A percentile compares a stretch with the other conserved stretches of the same genome.
phyloP scores from a whole-genome alignment of 768 basidiomycete genomes.

The Boletus vinaceobasis region DNA sequence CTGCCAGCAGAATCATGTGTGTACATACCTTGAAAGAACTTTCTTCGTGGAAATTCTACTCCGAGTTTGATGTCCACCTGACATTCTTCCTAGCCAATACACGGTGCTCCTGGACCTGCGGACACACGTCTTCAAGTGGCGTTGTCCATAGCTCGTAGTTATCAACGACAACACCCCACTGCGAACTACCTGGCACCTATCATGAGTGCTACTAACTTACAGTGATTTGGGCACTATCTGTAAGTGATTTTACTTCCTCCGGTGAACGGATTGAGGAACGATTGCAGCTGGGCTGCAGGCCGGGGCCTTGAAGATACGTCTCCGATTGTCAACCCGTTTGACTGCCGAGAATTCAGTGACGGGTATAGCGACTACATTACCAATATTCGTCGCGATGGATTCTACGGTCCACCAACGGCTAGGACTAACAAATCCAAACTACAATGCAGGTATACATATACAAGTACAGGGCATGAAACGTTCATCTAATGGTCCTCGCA shows the following conservation, averaged over 20 bases:
- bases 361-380: background rate
- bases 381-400: too few species aligned
- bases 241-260: too few species aligned
- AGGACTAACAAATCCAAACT: background rate
- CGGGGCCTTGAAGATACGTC: background rate
- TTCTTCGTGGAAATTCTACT: conserved; percentile 7
- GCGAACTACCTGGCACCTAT: too few species aligned
- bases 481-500: background rate
- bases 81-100: too few species aligned
- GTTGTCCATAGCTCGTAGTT: too few species aligned
- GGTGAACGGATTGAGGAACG: background rate
- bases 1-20: background rate
- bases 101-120: too few species aligned
- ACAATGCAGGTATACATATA: conserved; percentile 1
- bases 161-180: too few species aligned
- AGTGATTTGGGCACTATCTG: too few species aligned
- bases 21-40: conserved; percentile 9
- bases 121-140: too few species aligned
- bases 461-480: background rate
- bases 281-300: background rate
- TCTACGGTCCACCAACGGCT: too few species aligned
- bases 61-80: too few species aligned
- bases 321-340: background rate
- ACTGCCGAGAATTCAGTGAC: background rate
- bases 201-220: too few species aligned